Evolutionary conservation across 2,329 filamentous ascomycete species (phyloP).

Genomic region (Colletotrichum zoysiae): DNA sequence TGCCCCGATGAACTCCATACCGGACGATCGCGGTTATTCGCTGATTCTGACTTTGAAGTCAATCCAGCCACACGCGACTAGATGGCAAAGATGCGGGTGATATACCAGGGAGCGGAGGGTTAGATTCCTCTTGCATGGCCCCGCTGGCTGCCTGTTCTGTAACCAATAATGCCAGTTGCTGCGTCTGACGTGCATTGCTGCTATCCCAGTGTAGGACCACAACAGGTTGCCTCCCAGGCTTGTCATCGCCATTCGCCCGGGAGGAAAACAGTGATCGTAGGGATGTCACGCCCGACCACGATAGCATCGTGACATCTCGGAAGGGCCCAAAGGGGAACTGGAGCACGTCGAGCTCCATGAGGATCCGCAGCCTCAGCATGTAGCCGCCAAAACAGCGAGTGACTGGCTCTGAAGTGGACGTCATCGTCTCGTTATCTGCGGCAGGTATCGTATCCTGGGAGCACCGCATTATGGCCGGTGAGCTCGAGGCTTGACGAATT

Average conservation of each 20-base stretch:
- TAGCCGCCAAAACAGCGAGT: neutral
- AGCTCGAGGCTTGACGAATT: neutral
- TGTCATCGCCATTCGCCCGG: neutral
- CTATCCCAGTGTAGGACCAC: neutral
- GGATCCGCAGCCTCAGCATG: neutral
- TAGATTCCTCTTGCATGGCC: slow-evolving; percentile 1
- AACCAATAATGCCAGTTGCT: slow-evolving; percentile 5
- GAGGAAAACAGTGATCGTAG: neutral
- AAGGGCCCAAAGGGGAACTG: neutral
- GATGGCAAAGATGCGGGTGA: neutral
- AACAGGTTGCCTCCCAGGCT: neutral
- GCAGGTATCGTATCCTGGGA: neutral
- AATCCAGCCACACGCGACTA: neutral
- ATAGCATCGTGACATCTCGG: neutral
- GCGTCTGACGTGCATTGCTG: slow-evolving; percentile 14
- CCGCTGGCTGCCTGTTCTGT: neutral
- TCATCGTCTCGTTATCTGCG: neutral
- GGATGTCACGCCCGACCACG: neutral
- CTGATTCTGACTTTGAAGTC: neutral
- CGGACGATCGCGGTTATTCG: neutral
- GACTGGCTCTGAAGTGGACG: neutral
- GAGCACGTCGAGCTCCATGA: neutral
- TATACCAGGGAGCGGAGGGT: neutral
- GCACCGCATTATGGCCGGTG: neutral
- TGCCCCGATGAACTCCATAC: slow-evolving; percentile 24